Evolutionary conservation across 768 basidiomycete species (phyloP).

Genomic region (Lactarius pseudohatsudake): DNA sequence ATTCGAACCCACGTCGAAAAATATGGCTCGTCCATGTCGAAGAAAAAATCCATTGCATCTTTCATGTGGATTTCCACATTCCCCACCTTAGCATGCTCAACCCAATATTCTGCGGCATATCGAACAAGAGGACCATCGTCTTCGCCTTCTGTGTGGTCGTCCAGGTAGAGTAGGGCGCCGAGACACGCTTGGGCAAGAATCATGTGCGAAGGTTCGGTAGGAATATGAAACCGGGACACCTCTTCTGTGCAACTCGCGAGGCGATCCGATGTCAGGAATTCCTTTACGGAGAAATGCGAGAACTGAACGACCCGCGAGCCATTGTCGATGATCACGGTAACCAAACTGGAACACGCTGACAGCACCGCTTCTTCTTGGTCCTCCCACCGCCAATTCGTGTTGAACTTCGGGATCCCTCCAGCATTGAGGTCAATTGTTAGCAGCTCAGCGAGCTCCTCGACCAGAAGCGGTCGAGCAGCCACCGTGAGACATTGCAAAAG

Average conservation of each 20-base stretch:
- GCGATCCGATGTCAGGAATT: background rate
- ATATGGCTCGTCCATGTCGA: background rate
- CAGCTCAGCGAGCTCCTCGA: background rate
- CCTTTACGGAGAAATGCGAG: too few relatives aligned
- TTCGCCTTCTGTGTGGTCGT: too few relatives aligned
- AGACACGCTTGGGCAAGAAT: conserved; percentile 3
- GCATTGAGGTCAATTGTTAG: background rate
- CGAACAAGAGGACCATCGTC: background rate
- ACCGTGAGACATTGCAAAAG: background rate
- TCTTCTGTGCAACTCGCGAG: background rate
- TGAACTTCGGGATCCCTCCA: background rate
- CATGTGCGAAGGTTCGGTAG: background rate
- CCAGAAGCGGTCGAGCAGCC: background rate
- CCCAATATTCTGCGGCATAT: background rate
- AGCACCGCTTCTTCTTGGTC: background rate
- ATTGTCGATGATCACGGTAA: background rate
- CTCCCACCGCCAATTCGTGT: background rate
- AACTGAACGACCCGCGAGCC: background rate
- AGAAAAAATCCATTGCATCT: background rate
- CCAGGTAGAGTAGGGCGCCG: background rate
- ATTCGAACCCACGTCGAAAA: background rate
- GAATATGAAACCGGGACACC: background rate
- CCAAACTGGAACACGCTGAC: background rate
- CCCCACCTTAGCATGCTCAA: background rate
- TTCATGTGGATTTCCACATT: background rate